Evolutionary conservation across 805 yeast species (phyloP), one percentile per base, ranked within the genome.

Genomic region (Blastobotrys peoriensis): DNA sequence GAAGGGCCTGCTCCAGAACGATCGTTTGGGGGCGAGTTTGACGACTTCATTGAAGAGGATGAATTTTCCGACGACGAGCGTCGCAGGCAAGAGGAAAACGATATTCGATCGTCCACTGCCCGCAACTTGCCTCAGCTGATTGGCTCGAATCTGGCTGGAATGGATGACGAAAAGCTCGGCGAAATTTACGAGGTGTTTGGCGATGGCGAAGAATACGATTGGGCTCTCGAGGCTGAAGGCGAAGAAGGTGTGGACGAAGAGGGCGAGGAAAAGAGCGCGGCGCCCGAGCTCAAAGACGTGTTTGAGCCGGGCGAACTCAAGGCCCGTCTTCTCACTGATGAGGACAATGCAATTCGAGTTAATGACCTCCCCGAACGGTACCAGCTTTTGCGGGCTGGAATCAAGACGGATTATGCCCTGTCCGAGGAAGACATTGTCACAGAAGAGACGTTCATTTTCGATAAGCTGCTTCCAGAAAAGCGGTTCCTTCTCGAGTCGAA

Each of bases 41-140:
- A 88, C 62, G 98, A 89, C 61, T 93, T 93, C 67, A 93, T 93
- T 55, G 98, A 91, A 65, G 97, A 91, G 49, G 98, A 93, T 64
- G 97, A 89, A 62, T 83, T 84, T 58, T 86, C 94, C 5, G 97
- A 87, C 55, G 95, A 88, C 58, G 88, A 82, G 50, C 83, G 78
- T 46, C 67, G 76, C 17, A 69, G 73, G 43, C 76, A 70, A 48
- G 79, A 73, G 46, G 75, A 74, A 54, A 74, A 67, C 44, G 72
- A 73, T 18, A 72, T 72, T 33, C 67, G 72, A 43, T 60, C 51
- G n/a, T 27, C 42, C 47, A 17, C 43, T 34, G 25, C 47, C 41
- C 33, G 18, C 36, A 37, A 45, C 49, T 37, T 8, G 43, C 45
- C 21, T 51, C 53, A n/a, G 45, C 56, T 3, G 57, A 61, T 18